Evolutionary conservation across 2,329 filamentous ascomycete genomes (phyloP), one percentile per base, ranked within the genome.

Genomic region (Aspergillus neotritici): DNA sequence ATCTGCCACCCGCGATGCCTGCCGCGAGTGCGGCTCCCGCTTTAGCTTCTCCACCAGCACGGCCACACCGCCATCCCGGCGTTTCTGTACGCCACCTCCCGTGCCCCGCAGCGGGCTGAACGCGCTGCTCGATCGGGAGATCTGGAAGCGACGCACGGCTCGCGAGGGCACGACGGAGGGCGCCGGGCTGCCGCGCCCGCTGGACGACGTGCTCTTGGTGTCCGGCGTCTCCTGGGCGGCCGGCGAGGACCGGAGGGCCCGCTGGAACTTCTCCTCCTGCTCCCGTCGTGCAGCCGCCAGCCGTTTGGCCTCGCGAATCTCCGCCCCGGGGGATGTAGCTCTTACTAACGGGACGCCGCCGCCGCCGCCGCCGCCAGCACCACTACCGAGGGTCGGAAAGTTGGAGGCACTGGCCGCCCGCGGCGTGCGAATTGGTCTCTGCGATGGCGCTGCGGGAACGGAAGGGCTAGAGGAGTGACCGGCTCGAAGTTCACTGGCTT

Each of bases 261-360:
- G 48, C 16, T 54, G 52, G 13, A 58, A 44, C 32, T 59, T 62
- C 37, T 65, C 64, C 32, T 61, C 55, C 1, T 52, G 47, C 15
- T 64, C 56, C 43, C 54, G 63, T 25, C 55, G 51, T 11, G 46
- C 57, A 15, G 55, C 54, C 9, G 58, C 57, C 6, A 57, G 34
- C 9, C 57, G 57, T 41, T 58, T 57, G 29, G 60, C 58, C 40
- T 68, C 65, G 35, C 62, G 59, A 30, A 69, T 53, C 44, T 69
- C 66, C 5, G 66, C 67, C 5, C 67, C 67, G 2, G 68, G 69
- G 4, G 66, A 65, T 3, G 68, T 71, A 31, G 66, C 58, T 35
- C 68, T 60, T 12, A 72, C 65, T 37, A 58, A 32, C 7, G 70
- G 69, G n/a, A 71, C 61, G 15, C 56, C 59, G 15, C 40, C 54